Base-by-base conservation (phyloP, 345 rosid genomes). In the Camelina laxa region DNA sequence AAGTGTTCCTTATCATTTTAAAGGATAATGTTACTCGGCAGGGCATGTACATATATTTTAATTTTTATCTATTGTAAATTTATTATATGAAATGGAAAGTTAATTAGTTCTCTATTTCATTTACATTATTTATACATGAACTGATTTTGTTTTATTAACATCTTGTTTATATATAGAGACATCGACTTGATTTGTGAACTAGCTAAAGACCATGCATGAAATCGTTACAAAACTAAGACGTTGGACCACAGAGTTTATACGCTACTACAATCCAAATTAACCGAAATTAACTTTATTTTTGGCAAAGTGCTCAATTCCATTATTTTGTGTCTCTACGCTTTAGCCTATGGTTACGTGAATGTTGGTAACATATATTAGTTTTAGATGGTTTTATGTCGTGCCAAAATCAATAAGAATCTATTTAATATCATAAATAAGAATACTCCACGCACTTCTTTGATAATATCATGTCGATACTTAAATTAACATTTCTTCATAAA, bases 31-130 rank as follows among this genome's bases (percentile, higher is more conserved):
- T 57, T 57, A 56, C 63, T 76, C 22, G 31, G 17, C 30, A 27
- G 30, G 30, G 11, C 44, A 57, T 77, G 76, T 70, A 49, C 2
- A 71, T 70, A 70, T 49, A 19, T 38, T 36, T n/a, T n/a, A n/a
- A n/a, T n/a, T n/a, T n/a, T 36, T 68, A 38, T 65, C 62, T 77
- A 48, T 39, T 65, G 76, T 77, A 65, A 71, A 77, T 70, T 27
- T 56, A 22, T 20, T 17, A 19, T 17, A 19, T 64, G 67, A 20
- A 48, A 56, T 70, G 47, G 47, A 70, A 64, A 38, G 48, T 64
- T 55, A 22, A 24, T 33, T 1, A 20, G 44, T 30, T 42, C 60
- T 64, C 70, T 56, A 22, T 69, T 19, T 60, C 20, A 30, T 60
- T 53, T 39, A 66, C 20, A 75, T 39, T 59, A 10, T 35, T 33